phyloP scores from a whole-genome alignment of 306 rosid species.

The apple (Malus domestica) region DNA sequence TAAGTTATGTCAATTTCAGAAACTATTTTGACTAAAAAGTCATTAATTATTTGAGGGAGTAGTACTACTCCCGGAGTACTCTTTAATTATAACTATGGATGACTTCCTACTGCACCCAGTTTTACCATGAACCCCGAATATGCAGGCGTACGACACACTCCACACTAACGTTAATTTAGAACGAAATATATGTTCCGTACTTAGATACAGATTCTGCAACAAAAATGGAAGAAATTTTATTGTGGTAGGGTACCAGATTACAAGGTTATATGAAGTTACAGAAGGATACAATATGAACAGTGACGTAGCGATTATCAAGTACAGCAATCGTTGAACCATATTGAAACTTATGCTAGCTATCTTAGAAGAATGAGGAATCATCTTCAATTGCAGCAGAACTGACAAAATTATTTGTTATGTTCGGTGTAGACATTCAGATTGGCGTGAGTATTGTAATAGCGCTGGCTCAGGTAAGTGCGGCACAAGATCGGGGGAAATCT shows the following conservation, averaged over 20 bases:
- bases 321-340: neutral
- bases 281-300: neutral
- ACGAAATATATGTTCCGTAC: neutral
- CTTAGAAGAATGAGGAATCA: neutral
- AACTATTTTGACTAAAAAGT: too few species aligned
- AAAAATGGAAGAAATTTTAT: neutral
- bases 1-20: rapidly evolving
- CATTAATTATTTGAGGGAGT: neutral
- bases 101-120: neutral
- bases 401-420: conserved; percentile 10
- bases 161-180: neutral
- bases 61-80: too few species aligned
- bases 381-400: neutral
- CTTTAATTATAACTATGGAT: neutral
- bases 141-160: neutral
- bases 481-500: conserved; percentile 79
- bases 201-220: neutral
- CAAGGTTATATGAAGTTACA: neutral
- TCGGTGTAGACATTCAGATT: conserved; percentile 45
- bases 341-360: neutral
- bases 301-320: neutral
- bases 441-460: conserved; percentile 61
- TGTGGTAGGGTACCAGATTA: too few species aligned
- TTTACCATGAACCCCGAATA: neutral
- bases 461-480: conserved; percentile 51